These are phyloP conservation scores for Hapsidospora chrysogenum DNA, from an alignment of 495 filamentous ascomycete species.

Conservation along the genomic window DNA sequence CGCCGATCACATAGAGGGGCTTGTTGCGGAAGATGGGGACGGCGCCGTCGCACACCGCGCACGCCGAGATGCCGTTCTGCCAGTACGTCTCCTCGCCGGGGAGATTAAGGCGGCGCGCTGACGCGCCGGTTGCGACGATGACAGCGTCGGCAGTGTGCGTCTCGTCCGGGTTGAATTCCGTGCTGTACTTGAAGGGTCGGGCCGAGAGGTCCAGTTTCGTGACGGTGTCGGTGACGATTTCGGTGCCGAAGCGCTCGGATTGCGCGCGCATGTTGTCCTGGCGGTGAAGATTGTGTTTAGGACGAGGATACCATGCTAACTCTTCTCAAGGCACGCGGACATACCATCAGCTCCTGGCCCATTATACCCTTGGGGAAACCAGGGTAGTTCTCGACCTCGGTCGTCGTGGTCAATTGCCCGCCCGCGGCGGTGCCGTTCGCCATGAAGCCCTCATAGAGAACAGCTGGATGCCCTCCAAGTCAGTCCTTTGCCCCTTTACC, in stretches of 20 bases:
- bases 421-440: conserved; percentile 93
- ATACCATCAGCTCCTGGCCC: conserved; percentile 69
- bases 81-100: conserved; percentile 88
- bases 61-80: conserved; percentile 93
- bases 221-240: conserved; percentile 85
- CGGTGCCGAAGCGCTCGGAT: conserved; percentile 78
- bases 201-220: conserved; percentile 69
- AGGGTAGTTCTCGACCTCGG: conserved; percentile 95
- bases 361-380: conserved; percentile 82
- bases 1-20: conserved; percentile 88
- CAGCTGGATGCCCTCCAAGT: conserved; percentile 32
- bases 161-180: conserved; percentile 61
- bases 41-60: conserved; percentile 93
- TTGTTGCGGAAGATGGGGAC: conserved; percentile 96
- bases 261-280: conserved; percentile 84
- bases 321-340: conserved; percentile 3
- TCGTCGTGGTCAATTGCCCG: conserved; percentile 93
- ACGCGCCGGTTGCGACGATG: conserved; percentile 92
- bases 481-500: not conserved
- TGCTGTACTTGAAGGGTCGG: conserved; percentile 83
- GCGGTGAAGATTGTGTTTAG: conserved; percentile 3
- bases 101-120: conserved; percentile 64
- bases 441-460: conserved; percentile 94
- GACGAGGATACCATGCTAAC: not conserved
- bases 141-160: conserved; percentile 74